Evolutionary conservation across 306 rosid genomes (phyloP).

Genomic region (Pterocarpus santalinus): DNA sequence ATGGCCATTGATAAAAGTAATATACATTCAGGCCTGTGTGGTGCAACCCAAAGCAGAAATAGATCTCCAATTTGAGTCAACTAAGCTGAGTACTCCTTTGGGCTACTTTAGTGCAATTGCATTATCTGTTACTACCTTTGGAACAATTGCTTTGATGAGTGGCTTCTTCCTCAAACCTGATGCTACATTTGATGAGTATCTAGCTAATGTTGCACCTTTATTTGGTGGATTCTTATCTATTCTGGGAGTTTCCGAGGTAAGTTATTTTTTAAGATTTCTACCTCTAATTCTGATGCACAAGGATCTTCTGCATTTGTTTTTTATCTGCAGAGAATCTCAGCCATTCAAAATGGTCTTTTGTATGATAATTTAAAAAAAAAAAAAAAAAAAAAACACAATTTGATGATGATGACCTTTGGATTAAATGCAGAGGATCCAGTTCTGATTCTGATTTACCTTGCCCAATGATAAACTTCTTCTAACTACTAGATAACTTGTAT

Average conservation of each 20-base stretch:
- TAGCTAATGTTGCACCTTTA: conserved; percentile 83
- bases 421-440: too few species aligned
- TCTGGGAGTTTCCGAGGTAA: conserved; percentile 96
- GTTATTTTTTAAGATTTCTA: conserved; percentile 5
- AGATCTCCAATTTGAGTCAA: conserved; percentile 84
- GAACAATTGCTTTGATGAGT: conserved; percentile 89
- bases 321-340: too few species aligned
- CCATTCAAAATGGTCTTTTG: too few species aligned
- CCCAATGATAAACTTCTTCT: background rate
- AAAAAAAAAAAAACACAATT: too few species aligned
- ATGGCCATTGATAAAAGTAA: conserved; percentile 3
- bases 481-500: background rate
- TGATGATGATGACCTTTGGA: too few species aligned
- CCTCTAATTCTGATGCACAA: background rate
- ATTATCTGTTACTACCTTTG: conserved; percentile 82
- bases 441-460: conserved; percentile 15
- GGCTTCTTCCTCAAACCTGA: conserved; percentile 93
- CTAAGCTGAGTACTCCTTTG: conserved; percentile 82
- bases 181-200: conserved; percentile 84
- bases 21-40: conserved; percentile 71
- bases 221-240: conserved; percentile 86
- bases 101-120: conserved; percentile 79
- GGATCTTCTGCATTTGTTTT: too few species aligned
- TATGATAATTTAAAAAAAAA: too few species aligned
- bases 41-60: conserved; percentile 98